A percentile compares a stretch with the other conserved stretches of the same genome.
These are phyloP conservation scores for Cyclotella kingstonii DNA, from an alignment of 108 stramenopile genomes.

Conservation along the genomic window DNA sequence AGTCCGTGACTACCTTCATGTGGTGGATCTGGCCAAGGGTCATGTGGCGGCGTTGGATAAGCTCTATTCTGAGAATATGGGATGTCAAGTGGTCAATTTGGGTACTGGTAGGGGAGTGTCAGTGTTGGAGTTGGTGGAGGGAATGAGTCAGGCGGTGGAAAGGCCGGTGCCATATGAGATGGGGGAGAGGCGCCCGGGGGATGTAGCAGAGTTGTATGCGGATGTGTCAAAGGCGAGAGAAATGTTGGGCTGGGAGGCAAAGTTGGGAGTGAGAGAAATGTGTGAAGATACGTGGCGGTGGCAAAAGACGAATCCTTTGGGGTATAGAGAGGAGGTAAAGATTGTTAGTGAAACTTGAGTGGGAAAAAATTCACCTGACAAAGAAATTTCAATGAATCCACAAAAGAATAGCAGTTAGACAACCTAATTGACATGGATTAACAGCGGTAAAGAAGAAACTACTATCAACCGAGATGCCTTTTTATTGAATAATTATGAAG, in stretches of 20 bases:
- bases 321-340: constrained; percentile 71
- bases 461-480: no score
- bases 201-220: constrained; percentile 92
- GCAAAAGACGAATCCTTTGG: constrained; percentile 96
- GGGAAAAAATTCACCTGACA: no score
- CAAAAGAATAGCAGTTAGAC: no score
- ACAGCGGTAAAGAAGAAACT: no score
- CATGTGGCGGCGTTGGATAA: constrained; percentile 93
- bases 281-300: constrained; percentile 97
- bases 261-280: constrained; percentile 88
- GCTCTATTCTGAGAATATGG: constrained; percentile 61
- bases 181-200: constrained; percentile 88
- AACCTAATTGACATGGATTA: no score
- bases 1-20: constrained; percentile 99
- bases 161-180: constrained; percentile 86
- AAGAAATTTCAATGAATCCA: no score
- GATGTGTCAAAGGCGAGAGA: constrained; percentile 80
- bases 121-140: constrained; percentile 93
- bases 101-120: constrained; percentile 94
- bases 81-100: constrained; percentile 92
- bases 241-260: constrained; percentile 90
- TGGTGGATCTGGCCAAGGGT: constrained; percentile 97
- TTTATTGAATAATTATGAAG: no score
- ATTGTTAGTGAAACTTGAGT: constrained; percentile 31
- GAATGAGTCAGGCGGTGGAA: constrained; percentile 91